Percentiles rank a stretch among this genome's conserved stretches.
These are phyloP conservation scores for Paecilomyces niveus DNA, from an alignment of 2,329 filamentous ascomycete genomes.

Conservation along the genomic window DNA sequence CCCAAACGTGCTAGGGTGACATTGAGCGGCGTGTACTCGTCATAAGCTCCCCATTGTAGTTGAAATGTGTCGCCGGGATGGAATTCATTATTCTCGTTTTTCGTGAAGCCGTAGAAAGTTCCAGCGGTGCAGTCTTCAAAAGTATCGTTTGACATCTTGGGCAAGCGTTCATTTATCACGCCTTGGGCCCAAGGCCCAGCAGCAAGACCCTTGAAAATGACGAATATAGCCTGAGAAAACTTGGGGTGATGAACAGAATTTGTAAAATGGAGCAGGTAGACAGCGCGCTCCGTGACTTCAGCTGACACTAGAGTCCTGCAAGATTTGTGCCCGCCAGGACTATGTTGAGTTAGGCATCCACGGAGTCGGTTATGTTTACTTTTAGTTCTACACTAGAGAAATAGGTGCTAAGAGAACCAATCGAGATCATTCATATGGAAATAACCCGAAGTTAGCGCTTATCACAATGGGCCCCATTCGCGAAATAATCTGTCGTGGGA, in stretches of 20 bases:
- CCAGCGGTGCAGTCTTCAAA: not conserved
- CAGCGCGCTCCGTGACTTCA: not conserved
- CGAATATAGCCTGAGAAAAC: not conserved
- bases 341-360: not conserved
- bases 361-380: not conserved
- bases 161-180: not conserved
- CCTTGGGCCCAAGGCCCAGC: not conserved
- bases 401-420: not conserved
- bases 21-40: not conserved
- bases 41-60: not conserved
- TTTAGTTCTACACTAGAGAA: not conserved
- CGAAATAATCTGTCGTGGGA: not conserved
- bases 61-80: not conserved
- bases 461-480: not conserved
- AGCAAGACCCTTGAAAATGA: not conserved
- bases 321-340: not conserved
- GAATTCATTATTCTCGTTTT: not conserved
- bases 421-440: not conserved
- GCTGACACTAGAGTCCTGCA: too few relatives aligned
- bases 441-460: not conserved
- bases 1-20: not conserved
- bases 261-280: not conserved
- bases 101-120: not conserved
- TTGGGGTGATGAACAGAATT: not conserved
- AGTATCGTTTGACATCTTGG: not conserved